Evolutionary conservation across 441 rosid genomes (phyloP).

Genomic region (Populus trichocarpa): DNA sequence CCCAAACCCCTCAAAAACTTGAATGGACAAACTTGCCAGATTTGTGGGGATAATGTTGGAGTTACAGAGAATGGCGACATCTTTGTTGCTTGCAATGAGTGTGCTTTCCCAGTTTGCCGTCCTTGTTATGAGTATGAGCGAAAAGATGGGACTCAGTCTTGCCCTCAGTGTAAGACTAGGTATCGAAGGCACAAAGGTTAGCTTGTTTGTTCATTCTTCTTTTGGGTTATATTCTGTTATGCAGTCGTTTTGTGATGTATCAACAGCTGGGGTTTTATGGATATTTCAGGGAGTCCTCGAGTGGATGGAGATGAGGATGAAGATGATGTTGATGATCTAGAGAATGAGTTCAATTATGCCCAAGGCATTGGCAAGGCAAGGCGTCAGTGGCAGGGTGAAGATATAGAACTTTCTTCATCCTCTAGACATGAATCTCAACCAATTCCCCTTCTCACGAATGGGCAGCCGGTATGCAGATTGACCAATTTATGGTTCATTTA

Average conservation of each 20-base stretch:
- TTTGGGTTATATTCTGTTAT: background rate
- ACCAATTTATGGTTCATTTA: constrained; percentile 3
- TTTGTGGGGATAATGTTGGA: constrained; percentile 87
- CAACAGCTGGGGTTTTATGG: background rate
- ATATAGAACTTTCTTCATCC: constrained; percentile 73
- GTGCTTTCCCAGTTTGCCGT: constrained; percentile 94
- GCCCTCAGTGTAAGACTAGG: constrained; percentile 97
- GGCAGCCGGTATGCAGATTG: constrained; percentile 54
- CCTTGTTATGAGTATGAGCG: constrained; percentile 96
- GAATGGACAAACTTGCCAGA: constrained; percentile 81
- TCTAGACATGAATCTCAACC: constrained; percentile 92
- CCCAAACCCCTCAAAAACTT: constrained; percentile 68
- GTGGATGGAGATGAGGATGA: constrained; percentile 96
- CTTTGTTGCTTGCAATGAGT: constrained; percentile 94
- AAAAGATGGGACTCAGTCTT: constrained; percentile 89
- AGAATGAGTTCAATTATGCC: constrained; percentile 79
- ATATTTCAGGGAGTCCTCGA: constrained; percentile 70
- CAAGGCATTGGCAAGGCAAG: constrained; percentile 57
- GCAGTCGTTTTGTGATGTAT: background rate
- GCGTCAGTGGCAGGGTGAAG: constrained; percentile 79
- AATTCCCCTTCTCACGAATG: constrained; percentile 87
- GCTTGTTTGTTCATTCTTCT: constrained; percentile 12
- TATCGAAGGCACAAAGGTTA: constrained; percentile 84
- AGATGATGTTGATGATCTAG: constrained; percentile 90
- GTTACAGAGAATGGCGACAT: constrained; percentile 52